Base-by-base conservation (phyloP, 495 filamentous ascomycete genomes). In the Hyaloscypha variabilis region DNA sequence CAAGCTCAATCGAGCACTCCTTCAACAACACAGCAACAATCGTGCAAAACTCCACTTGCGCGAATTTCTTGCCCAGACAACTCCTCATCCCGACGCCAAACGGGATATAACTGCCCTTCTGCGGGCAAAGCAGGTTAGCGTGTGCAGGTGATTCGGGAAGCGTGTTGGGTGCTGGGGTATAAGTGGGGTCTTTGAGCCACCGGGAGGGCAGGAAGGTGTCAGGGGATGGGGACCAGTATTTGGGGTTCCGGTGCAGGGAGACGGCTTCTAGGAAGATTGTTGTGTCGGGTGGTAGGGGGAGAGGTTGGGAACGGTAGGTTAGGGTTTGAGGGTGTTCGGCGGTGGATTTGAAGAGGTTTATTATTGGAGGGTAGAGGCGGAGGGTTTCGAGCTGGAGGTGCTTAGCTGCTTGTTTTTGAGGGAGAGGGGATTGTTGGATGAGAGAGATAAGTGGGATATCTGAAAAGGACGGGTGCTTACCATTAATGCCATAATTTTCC, bases 31-130 rank as follows among this genome's bases (percentile, higher is more conserved):
- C 81, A 1, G 87, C 82, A 64, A 94, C 79, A 65, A 85, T 88
- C 0, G 88, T 88, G 28, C 85, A 76, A 54, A 90, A 78, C 72
- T 94, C 91, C 67, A 92, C 91, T 76, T 92, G 88, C 14, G 91
- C 90, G 69, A 93, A 91, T 65, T 84, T 84, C 62, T 83, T 82
- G 64, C 82, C 91, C 68, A 86, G 81, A 75, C 88, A 94, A 67
- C 86, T 85, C 67, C 85, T 82, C 29, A 82, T 77, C 5, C 91
- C 90, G 25, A 90, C 89, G 55, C 83, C 86, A 75, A 92, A 94
- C 0, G 91, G 87, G 19, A 92, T 76, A 68, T 81, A 93, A 2
- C 85, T 81, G 3, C 88, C 88, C n/a, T 82, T 78, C 1, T 79
- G 77, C 0, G 88, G 88, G 42, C 81, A 55, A 8, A 36, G 51